phyloP scores from a whole-genome alignment of 1,284 basidiomycete species.

The Cystobasidiaceae sp. region DNA sequence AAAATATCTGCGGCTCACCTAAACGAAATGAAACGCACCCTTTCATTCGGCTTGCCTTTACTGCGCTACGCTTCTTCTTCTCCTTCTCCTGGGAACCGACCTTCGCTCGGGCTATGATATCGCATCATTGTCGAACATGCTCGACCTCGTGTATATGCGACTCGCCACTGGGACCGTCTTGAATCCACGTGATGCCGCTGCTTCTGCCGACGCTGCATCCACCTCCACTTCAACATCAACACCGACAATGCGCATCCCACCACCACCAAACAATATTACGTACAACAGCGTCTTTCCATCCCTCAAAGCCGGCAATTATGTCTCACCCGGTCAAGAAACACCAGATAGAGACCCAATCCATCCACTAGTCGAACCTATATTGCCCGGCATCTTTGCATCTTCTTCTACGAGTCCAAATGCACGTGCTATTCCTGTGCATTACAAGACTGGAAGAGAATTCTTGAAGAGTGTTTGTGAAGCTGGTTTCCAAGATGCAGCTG shows the following conservation, averaged over 20 bases:
- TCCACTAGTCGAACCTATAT: conserved; percentile 14
- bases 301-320: conserved; percentile 29
- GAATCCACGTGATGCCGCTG: too few species aligned
- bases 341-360: conserved; percentile 19
- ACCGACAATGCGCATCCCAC: not conserved
- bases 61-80: too few species aligned
- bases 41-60: too few species aligned
- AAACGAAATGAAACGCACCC: too few species aligned
- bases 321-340: conserved; percentile 22
- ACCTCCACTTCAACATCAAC: not conserved
- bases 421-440: not conserved
- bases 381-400: conserved; percentile 16
- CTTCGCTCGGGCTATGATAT: too few species aligned
- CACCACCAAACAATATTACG: not conserved
- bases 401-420: not conserved
- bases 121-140: too few species aligned
- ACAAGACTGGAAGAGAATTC: conserved; percentile 6
- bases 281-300: conserved; percentile 25
- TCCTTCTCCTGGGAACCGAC: too few species aligned
- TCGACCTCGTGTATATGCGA: too few species aligned
- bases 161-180: too few species aligned
- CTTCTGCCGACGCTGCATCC: not conserved
- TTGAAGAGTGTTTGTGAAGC: conserved; percentile 2
- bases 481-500: not conserved
- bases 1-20: too few species aligned